Percentiles rank a stretch among this genome's conserved stretches.
Evolutionary conservation across 2,329 filamentous ascomycete genomes (phyloP).

Genomic region (Ascochyta lentis): DNA sequence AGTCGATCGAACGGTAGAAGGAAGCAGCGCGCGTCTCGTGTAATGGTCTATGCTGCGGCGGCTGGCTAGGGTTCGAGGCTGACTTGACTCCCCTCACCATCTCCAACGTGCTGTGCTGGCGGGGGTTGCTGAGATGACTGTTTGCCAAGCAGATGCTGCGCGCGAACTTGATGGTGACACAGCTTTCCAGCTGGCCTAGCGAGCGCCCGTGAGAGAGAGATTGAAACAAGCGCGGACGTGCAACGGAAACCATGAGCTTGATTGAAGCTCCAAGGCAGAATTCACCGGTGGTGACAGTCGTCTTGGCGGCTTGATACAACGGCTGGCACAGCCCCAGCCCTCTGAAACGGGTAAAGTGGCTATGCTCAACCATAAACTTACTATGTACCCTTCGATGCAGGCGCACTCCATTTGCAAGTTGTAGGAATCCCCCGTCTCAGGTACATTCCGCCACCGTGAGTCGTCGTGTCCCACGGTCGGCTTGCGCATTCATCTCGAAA

Average conservation of each 20-base stretch:
- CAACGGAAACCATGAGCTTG: conserved; percentile 38
- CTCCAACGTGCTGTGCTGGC: conserved; percentile 24
- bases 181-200: conserved; percentile 24
- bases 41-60: conserved; percentile 26
- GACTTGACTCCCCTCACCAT: conserved; percentile 36
- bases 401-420: conserved; percentile 1
- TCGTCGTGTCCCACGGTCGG: not conserved
- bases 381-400: not conserved
- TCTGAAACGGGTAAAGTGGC: conserved; percentile 18
- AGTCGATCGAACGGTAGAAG: conserved; percentile 30
- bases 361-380: conserved; percentile 9
- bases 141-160: conserved; percentile 37
- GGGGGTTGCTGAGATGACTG: conserved; percentile 34
- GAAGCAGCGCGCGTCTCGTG: conserved; percentile 30
- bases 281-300: conserved; percentile 40
- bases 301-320: conserved; percentile 39
- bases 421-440: conserved; percentile 2
- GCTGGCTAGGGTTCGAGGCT: conserved; percentile 43
- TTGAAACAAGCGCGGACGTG: conserved; percentile 40
- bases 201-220: conserved; percentile 23
- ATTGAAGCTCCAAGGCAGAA: conserved; percentile 43
- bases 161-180: conserved; percentile 25
- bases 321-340: conserved; percentile 42
- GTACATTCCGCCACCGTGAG: not conserved
- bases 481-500: not conserved